Percentiles rank a stretch among this genome's conserved stretches.
phyloP scores from a whole-genome alignment of 192 early-diverging fungal genomes.

The Backusella tuberculispora region DNA sequence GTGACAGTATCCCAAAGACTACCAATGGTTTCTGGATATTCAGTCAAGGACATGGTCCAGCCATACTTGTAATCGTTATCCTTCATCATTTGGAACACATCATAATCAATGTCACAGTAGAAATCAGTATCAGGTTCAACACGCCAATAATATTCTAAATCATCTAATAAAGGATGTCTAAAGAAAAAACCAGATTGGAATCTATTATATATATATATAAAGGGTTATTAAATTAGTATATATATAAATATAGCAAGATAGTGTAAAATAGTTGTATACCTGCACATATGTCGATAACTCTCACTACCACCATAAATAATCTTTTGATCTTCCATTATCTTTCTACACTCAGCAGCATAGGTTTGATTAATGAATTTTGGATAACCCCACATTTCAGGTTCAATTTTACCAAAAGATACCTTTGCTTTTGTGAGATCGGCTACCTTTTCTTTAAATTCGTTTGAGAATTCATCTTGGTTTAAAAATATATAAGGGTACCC shows the following conservation, averaged over 20 bases:
- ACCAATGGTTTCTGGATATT: conserved; percentile 59
- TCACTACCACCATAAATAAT: conserved; percentile 66
- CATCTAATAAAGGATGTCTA: conserved; percentile 58
- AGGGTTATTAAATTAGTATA: neutral
- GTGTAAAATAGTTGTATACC: conserved; percentile 39
- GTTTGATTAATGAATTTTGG: conserved; percentile 77
- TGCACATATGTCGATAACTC: conserved; percentile 76
- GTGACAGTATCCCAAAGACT: conserved; percentile 61
- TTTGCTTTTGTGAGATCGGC: conserved; percentile 52
- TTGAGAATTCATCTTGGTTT: conserved; percentile 67
- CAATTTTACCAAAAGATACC: conserved; percentile 57
- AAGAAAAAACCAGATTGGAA: conserved; percentile 70
- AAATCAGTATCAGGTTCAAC: conserved; percentile 75
- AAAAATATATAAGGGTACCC: conserved; percentile 75
- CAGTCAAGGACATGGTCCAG: conserved; percentile 68
- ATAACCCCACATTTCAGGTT: conserved; percentile 74
- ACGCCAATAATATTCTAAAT: conserved; percentile 74
- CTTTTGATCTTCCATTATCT: conserved; percentile 54
- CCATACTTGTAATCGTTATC: conserved; percentile 71
- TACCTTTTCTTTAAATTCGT: conserved; percentile 58
- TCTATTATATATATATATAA: conserved; percentile 27
- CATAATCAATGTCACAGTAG: conserved; percentile 72
- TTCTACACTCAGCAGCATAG: conserved; percentile 50
- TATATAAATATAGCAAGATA: neutral
- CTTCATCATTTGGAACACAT: conserved; percentile 72